Evolutionary conservation across 2,329 filamentous ascomycete genomes (phyloP).

Genomic region (Aspergillus phoenicis): DNA sequence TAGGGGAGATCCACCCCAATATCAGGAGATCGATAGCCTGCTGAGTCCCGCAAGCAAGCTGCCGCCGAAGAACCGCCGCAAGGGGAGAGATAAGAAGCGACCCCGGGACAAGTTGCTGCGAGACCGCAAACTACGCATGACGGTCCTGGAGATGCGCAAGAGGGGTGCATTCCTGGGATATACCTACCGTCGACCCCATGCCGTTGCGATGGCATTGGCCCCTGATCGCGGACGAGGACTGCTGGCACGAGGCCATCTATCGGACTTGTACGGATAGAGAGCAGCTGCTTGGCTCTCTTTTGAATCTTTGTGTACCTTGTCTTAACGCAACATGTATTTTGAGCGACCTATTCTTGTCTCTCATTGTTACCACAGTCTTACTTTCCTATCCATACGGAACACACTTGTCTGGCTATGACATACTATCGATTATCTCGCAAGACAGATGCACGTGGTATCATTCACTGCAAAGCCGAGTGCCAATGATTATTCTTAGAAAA

Average conservation of each 20-base stretch:
- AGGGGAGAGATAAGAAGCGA: conserved; percentile 70
- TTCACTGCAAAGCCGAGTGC: background rate
- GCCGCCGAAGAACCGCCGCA: conserved; percentile 30
- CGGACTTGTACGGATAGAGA: conserved; percentile 28
- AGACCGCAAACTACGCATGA: conserved; percentile 66
- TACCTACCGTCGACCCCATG: conserved; percentile 65
- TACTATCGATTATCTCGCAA: background rate
- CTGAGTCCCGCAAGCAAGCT: conserved; percentile 41
- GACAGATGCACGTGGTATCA: background rate
- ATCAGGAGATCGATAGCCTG: conserved; percentile 27
- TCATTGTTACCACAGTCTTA: background rate
- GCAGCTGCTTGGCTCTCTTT: background rate
- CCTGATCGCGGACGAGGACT: conserved; percentile 35
- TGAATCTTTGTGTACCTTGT: background rate
- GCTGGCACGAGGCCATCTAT: conserved; percentile 26
- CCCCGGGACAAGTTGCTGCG: conserved; percentile 83
- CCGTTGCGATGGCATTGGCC: conserved; percentile 37
- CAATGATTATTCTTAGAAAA: background rate
- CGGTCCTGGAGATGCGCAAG: conserved; percentile 79
- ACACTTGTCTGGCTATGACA: background rate
- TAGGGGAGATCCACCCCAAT: background rate
- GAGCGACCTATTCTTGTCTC: conserved; percentile 16
- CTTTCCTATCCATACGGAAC: background rate
- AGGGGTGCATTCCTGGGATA: conserved; percentile 86
- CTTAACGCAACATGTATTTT: conserved; percentile 7